phyloP scores from a whole-genome alignment of 192 early-diverging fungal species.

The Helicostylum pulchrum region DNA sequence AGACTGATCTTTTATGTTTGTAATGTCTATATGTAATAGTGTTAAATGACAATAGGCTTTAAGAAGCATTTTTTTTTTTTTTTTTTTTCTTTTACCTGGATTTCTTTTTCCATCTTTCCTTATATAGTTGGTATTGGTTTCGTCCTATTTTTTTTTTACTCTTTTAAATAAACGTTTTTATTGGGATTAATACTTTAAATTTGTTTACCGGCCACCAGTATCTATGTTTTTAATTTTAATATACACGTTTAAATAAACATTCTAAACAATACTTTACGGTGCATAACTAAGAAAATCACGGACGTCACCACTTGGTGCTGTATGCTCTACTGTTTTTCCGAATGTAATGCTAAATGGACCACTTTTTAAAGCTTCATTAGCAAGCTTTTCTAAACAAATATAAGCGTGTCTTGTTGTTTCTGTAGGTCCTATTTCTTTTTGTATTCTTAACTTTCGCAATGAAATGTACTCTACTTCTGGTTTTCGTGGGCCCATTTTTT shows the following conservation, averaged over 20 bases:
- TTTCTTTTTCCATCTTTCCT: constrained; percentile 35
- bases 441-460: not conserved
- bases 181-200: not conserved
- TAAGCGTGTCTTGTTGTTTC: not conserved
- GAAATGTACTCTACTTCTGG: constrained; percentile 25
- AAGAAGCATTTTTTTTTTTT: too few species aligned
- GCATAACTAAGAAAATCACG: constrained; percentile 36
- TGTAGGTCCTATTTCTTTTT: not conserved
- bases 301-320: constrained; percentile 26
- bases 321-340: constrained; percentile 21
- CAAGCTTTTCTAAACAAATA: constrained; percentile 22
- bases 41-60: not conserved
- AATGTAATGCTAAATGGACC: constrained; percentile 28
- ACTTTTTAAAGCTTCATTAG: constrained; percentile 25
- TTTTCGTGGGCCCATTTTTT: constrained; percentile 24
- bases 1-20: constrained; percentile 21
- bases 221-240: not conserved
- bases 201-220: constrained; percentile 31
- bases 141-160: constrained; percentile 1
- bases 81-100: constrained; percentile 22
- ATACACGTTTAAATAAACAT: not conserved
- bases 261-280: constrained; percentile 24
- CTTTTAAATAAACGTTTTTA: not conserved
- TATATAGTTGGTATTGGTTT: constrained; percentile 13
- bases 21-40: constrained; percentile 7